Conservation (phyloP, 2,329 filamentous ascomycete species). For the Colletotrichum theobromicola region DNA sequence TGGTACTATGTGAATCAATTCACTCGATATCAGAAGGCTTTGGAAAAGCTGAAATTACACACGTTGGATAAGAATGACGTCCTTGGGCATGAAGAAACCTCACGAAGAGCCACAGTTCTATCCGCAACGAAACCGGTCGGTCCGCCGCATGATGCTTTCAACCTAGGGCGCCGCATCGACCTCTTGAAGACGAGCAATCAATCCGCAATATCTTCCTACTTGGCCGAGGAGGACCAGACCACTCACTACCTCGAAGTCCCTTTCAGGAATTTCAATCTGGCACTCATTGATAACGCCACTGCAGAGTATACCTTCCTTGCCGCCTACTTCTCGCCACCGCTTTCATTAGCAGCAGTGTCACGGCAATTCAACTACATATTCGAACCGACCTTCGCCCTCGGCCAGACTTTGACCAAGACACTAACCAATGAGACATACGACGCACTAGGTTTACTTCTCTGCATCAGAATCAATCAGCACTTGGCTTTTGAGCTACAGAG, state of each 20-base stretch:
- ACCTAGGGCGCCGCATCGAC: slow-evolving; percentile 84
- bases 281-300: slow-evolving; percentile 90
- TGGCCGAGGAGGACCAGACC: slow-evolving; percentile 87
- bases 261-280: slow-evolving; percentile 94
- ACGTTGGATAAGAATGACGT: slow-evolving; percentile 82
- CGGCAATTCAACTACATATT: slow-evolving; percentile 89
- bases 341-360: slow-evolving; percentile 78
- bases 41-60: slow-evolving; percentile 86
- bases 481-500: slow-evolving; percentile 93
- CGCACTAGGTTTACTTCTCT: slow-evolving; percentile 85
- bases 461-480: slow-evolving; percentile 91
- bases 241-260: slow-evolving; percentile 88
- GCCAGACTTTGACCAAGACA: slow-evolving; percentile 75
- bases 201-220: slow-evolving; percentile 81
- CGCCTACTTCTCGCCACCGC: slow-evolving; percentile 82
- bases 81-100: slow-evolving; percentile 77
- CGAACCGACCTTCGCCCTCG: slow-evolving; percentile 85
- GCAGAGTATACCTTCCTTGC: slow-evolving; percentile 95
- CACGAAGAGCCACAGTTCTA: slow-evolving; percentile 66
- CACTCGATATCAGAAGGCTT: slow-evolving; percentile 80
- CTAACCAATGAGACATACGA: slow-evolving; percentile 82
- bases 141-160: slow-evolving; percentile 83
- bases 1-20: slow-evolving; percentile 98
- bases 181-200: slow-evolving; percentile 76
- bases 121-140: slow-evolving; percentile 56